A percentile compares a stretch with the other conserved stretches of the same genome.
phyloP scores from a whole-genome alignment of 345 rosid genomes.

The Euclidium syriacum region DNA sequence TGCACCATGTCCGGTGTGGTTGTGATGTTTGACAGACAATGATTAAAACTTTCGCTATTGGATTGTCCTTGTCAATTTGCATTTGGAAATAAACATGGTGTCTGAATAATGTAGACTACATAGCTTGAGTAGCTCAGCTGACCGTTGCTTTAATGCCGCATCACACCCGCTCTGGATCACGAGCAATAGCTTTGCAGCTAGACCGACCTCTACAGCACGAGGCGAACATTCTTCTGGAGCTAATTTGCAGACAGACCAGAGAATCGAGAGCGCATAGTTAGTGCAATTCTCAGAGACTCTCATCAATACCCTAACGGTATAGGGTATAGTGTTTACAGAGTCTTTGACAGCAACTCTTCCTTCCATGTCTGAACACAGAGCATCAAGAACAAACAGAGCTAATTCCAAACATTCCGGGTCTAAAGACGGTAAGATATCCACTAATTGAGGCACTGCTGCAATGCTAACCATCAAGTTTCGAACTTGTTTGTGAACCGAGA shows the following conservation, averaged over 20 bases:
- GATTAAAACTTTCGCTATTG: slow-evolving; percentile 34
- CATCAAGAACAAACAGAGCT: slow-evolving; percentile 44
- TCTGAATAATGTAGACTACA: slow-evolving; percentile 61
- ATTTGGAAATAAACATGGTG: slow-evolving; percentile 58
- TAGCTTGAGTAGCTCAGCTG: slow-evolving; percentile 59
- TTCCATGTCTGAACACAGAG: slow-evolving; percentile 36
- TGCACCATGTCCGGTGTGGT: background rate
- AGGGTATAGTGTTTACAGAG: slow-evolving; percentile 45
- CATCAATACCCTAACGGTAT: slow-evolving; percentile 48
- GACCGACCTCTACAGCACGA: slow-evolving; percentile 53
- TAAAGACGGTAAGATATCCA: slow-evolving; percentile 45
- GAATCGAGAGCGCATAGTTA: slow-evolving; percentile 42
- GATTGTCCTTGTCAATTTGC: slow-evolving; percentile 60
- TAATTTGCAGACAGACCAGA: slow-evolving; percentile 56
- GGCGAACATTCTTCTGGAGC: slow-evolving; percentile 57
- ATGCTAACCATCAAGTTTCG: slow-evolving; percentile 45
- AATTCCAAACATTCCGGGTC: slow-evolving; percentile 47
- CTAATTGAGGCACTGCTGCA: slow-evolving; percentile 56
- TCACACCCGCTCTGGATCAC: slow-evolving; percentile 66
- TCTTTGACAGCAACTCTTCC: slow-evolving; percentile 61
- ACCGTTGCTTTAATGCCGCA: slow-evolving; percentile 49
- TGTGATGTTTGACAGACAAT: background rate
- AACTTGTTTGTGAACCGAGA: slow-evolving; percentile 37
- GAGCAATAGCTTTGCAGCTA: slow-evolving; percentile 56
- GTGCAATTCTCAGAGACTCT: slow-evolving; percentile 58